A percentile compares a stretch with the other conserved stretches of the same genome.
Evolutionary conservation across 768 basidiomycete genomes (phyloP).

Genomic region (Xanthoconium purpureum): DNA sequence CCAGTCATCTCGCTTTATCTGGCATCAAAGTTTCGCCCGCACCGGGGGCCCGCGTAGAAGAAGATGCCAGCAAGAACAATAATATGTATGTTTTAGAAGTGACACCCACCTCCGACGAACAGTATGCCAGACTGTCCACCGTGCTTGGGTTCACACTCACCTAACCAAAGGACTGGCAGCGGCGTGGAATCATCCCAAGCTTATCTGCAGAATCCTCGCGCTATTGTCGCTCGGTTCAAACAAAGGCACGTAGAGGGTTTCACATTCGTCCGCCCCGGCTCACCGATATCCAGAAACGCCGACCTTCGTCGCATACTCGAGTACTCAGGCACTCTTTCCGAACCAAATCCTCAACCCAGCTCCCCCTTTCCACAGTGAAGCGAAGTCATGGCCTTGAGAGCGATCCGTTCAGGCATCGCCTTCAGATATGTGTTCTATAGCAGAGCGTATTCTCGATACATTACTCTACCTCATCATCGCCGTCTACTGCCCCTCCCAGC

Average conservation of each 20-base stretch:
- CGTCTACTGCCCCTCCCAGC: slow-evolving; percentile 37
- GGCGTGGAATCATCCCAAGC: slow-evolving; percentile 30
- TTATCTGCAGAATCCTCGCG: slow-evolving; percentile 40
- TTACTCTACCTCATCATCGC: slow-evolving; percentile 22
- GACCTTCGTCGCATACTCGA: slow-evolving; percentile 55
- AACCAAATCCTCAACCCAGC: slow-evolving; percentile 10
- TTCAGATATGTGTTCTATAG: slow-evolving; percentile 3
- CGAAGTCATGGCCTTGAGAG: neutral
- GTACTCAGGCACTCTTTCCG: slow-evolving; percentile 37
- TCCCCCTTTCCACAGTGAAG: slow-evolving; percentile 4
- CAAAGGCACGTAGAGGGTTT: slow-evolving; percentile 45
- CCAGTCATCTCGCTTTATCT: slow-evolving; percentile 46
- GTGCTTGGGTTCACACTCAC: neutral
- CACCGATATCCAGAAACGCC: slow-evolving; percentile 41
- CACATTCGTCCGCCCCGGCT: slow-evolving; percentile 1
- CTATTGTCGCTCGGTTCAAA: slow-evolving; percentile 61
- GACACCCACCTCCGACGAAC: slow-evolving; percentile 47
- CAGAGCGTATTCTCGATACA: slow-evolving; percentile 1
- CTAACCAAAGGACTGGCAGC: slow-evolving; percentile 1
- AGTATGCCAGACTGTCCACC: slow-evolving; percentile 21
- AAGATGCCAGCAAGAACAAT: slow-evolving; percentile 48
- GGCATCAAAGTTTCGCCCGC: slow-evolving; percentile 68
- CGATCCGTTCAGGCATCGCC: neutral
- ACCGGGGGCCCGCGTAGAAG: slow-evolving; percentile 62
- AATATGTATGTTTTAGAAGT: slow-evolving; percentile 79